phyloP scores from a whole-genome alignment of 495 filamentous ascomycete species.

The Penicillium malachiteum region DNA sequence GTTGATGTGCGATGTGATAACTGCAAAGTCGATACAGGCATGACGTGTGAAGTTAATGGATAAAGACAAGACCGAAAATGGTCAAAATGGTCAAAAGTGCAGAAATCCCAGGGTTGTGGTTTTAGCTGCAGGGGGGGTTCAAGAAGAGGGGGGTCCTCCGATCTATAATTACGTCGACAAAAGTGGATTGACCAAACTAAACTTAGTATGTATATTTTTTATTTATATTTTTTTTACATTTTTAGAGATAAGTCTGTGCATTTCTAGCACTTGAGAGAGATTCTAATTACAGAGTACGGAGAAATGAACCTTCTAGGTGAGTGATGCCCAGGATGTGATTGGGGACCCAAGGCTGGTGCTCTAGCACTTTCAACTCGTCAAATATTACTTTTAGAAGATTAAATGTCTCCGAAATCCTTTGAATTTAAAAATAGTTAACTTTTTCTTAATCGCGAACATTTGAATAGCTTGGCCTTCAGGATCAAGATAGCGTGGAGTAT shows the following conservation, averaged over 20 bases:
- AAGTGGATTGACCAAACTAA: slow-evolving; percentile 7
- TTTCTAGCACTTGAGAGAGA: too few species aligned
- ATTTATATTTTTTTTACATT: too few species aligned
- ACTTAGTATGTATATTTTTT: background rate
- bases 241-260: too few species aligned
- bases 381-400: background rate
- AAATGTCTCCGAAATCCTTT: background rate
- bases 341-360: background rate
- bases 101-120: slow-evolving; percentile 36
- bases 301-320: too few species aligned
- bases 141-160: slow-evolving; percentile 10
- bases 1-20: background rate
- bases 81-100: slow-evolving; percentile 12
- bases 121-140: slow-evolving; percentile 39
- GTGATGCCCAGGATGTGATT: too few species aligned
- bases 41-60: background rate
- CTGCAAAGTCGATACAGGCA: background rate
- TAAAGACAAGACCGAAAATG: background rate
- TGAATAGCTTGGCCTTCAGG: background rate
- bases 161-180: slow-evolving; percentile 37
- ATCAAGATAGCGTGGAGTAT: too few species aligned
- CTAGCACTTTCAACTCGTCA: background rate
- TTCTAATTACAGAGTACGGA: too few species aligned
- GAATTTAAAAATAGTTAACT: background rate
- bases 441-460: background rate